phyloP scores from a whole-genome alignment of 371 early-diverging fungal genomes.

The Smittium mucronatum region DNA sequence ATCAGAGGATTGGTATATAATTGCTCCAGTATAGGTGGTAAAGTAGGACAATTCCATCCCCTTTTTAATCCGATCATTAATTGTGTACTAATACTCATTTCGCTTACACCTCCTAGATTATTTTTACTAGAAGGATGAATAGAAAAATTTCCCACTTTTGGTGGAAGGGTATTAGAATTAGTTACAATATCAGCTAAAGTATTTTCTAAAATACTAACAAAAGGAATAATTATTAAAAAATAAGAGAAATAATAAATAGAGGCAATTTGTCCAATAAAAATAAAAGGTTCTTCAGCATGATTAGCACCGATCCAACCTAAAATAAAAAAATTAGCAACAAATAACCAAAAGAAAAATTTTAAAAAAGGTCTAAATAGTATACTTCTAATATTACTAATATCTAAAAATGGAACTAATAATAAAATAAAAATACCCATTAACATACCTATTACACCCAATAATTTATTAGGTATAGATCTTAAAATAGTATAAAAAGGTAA shows the following conservation, averaged over 20 bases:
- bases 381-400: constrained; percentile 38
- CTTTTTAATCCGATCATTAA: neutral
- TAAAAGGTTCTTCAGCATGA: constrained; percentile 41
- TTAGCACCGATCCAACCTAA: constrained; percentile 43
- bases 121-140: constrained; percentile 1
- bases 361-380: constrained; percentile 45
- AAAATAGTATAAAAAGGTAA: constrained; percentile 37
- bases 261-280: constrained; percentile 37
- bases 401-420: constrained; percentile 37
- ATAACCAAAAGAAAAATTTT: constrained; percentile 46
- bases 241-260: constrained; percentile 46
- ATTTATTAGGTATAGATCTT: constrained; percentile 39
- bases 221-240: constrained; percentile 35
- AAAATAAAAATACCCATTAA: constrained; percentile 38
- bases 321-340: constrained; percentile 44
- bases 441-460: constrained; percentile 38
- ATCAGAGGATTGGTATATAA: constrained; percentile 1
- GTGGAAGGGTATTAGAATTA: constrained; percentile 4
- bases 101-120: too few relatives aligned
- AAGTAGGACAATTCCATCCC: constrained; percentile 8
- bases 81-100: neutral
- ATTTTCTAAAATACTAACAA: constrained; percentile 18
- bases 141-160: neutral
- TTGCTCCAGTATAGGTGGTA: neutral
- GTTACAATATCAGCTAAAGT: constrained; percentile 13